Conservation (phyloP, 371 early-diverging fungal genomes). For the Rhizomucor miehei region DNA sequence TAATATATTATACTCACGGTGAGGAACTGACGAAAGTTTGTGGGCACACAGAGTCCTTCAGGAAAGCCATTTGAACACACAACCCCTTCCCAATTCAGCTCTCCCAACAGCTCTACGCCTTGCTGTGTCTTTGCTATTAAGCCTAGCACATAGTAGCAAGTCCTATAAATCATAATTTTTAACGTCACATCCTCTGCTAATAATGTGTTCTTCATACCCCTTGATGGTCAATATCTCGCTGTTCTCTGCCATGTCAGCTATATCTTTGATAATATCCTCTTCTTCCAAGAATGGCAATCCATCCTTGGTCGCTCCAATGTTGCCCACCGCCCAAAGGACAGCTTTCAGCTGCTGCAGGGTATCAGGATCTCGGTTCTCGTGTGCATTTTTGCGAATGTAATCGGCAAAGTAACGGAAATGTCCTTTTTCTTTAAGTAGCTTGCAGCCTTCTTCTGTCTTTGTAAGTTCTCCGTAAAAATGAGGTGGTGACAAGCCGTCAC, state of each 20-base stretch:
- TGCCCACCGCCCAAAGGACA: slow-evolving; percentile 79
- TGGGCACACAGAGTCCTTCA: slow-evolving; percentile 69
- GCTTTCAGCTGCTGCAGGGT: slow-evolving; percentile 67
- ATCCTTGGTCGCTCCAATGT: slow-evolving; percentile 70
- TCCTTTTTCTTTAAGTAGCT: slow-evolving; percentile 58
- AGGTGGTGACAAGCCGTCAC: slow-evolving; percentile 58
- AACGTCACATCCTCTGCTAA: not conserved
- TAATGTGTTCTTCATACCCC: slow-evolving; percentile 54
- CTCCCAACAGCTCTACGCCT: slow-evolving; percentile 71
- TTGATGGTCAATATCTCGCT: slow-evolving; percentile 71
- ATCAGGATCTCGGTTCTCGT: slow-evolving; percentile 36
- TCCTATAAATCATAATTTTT: slow-evolving; percentile 40
- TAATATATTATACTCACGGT: slow-evolving; percentile 37
- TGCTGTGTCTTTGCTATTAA: slow-evolving; percentile 66
- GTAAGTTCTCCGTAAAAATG: slow-evolving; percentile 87
- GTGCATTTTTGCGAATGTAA: slow-evolving; percentile 55
- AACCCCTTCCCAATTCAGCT: slow-evolving; percentile 78
- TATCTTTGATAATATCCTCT: slow-evolving; percentile 68
- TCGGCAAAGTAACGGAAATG: slow-evolving; percentile 68
- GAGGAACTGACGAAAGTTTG: slow-evolving; percentile 56
- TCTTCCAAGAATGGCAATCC: slow-evolving; percentile 73
- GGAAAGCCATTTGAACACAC: slow-evolving; percentile 48
- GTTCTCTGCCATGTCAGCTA: slow-evolving; percentile 66
- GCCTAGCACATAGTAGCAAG: slow-evolving; percentile 76
- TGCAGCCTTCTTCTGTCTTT: slow-evolving; percentile 77